Evolutionary conservation across 345 rosid genomes (phyloP), one percentile per base, ranked within the genome.

Genomic region (Aethionema arabicum): DNA sequence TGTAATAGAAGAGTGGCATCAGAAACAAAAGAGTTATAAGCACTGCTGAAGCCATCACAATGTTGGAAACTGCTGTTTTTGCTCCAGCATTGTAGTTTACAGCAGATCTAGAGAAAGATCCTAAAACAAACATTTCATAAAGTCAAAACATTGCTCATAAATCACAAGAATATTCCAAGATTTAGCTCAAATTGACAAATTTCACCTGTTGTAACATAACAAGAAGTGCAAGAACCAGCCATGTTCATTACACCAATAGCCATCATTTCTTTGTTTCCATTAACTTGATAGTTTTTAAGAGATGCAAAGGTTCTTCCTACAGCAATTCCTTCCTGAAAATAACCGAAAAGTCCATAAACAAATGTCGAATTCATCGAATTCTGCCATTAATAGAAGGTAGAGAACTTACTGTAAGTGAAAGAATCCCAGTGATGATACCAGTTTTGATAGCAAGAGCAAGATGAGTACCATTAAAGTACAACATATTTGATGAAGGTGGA

Each of bases 211-310:
- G 96, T 86, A 47, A 95, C 86, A 77, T 72, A 95, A 67, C 99
- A 95, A 9, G 99, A 95, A 69, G 91, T 79, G 66, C 88, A 90
- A 53, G 89, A 90, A 72, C 99, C 99, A 43, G 83, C 88, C 72
- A 90, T 81, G 82, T 95, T 95, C 98, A 95, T 95, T 48, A 88
- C 42, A 54, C 99, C 99, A 9, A 90, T 88, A 15, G 98, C 97
- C 81, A 95, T 79, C 98, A 90, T 95, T 81, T 95, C 99, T 78
- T 95, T 88, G 84, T 90, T 95, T 6, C 96, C 99, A 61, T 90
- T 96, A 45, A 95, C 87, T 71, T 88, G 96, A 69, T 95, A 95
- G 69, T 88, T 88, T 61, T 79, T 78, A 42, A 95, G 58, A 14
- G 91, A 49, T 44, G 99, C 97, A 82, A 90, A 90, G 14, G 98